These are phyloP conservation scores for Lipomyces kockii DNA, from an alignment of 805 yeast species.

Conservation along the genomic window DNA sequence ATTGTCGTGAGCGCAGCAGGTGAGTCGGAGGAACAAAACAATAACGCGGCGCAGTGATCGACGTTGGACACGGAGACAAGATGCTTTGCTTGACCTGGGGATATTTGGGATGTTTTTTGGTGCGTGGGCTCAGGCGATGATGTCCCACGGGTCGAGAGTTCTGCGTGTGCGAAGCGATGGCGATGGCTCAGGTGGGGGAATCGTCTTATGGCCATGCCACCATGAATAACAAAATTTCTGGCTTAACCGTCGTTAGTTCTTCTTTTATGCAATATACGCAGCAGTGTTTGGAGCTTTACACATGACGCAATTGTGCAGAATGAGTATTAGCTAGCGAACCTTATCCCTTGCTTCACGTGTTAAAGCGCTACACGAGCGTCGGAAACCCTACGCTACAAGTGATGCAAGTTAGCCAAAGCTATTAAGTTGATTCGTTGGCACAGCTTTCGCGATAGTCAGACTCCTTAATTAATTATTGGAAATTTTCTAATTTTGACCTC, in stretches of 20 bases:
- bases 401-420: too few relatives aligned
- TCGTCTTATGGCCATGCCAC: background rate
- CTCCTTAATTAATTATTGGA: too few relatives aligned
- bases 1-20: slow-evolving; percentile 1
- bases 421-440: too few relatives aligned
- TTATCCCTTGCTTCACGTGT: slow-evolving; percentile 1
- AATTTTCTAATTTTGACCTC: too few relatives aligned
- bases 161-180: background rate
- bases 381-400: too few relatives aligned
- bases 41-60: slow-evolving; percentile 1
- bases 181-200: slow-evolving; percentile 1
- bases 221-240: background rate
- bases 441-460: too few relatives aligned
- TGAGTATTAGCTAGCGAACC: background rate
- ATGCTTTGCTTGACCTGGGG: background rate
- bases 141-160: slow-evolving; percentile 3
- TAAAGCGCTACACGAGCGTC: background rate
- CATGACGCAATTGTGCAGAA: slow-evolving; percentile 1
- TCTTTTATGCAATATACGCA: background rate
- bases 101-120: background rate
- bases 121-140: slow-evolving; percentile 2
- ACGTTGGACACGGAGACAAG: slow-evolving; percentile 6
- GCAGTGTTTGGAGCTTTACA: background rate
- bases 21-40: background rate
- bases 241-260: background rate